These are phyloP conservation scores for Tylopilus sp. DNA, from an alignment of 1,284 basidiomycete genomes.

Conservation along the genomic window DNA sequence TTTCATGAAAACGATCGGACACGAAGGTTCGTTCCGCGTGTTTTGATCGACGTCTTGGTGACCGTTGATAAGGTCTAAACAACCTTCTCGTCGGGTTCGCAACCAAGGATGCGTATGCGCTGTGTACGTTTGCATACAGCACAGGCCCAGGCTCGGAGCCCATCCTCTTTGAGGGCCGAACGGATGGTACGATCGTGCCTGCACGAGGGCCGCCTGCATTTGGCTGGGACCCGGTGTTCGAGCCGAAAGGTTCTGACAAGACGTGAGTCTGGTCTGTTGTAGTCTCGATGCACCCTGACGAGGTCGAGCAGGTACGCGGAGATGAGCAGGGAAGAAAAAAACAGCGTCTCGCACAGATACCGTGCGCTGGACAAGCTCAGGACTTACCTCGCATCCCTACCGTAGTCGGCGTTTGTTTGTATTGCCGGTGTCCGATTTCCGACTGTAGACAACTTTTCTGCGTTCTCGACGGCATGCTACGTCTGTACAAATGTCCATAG, in stretches of 20 bases:
- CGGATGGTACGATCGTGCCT: slow-evolving; percentile 84
- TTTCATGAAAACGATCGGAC: slow-evolving; percentile 78
- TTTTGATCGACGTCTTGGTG: slow-evolving; percentile 27
- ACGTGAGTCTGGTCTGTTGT: slow-evolving; percentile 53
- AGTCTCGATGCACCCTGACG: slow-evolving; percentile 8
- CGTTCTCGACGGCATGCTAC: too few relatives aligned
- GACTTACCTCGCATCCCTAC: slow-evolving; percentile 47
- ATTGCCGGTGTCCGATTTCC: slow-evolving; percentile 27
- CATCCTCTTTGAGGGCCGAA: slow-evolving; percentile 89
- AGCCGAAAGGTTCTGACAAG: slow-evolving; percentile 69
- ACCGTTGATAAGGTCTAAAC: slow-evolving; percentile 63
- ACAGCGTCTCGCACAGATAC: slow-evolving; percentile 86
- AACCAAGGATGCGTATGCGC: slow-evolving; percentile 78
- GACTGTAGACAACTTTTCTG: slow-evolving; percentile 13
- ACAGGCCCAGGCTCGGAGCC: slow-evolving; percentile 77
- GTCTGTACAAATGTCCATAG: slow-evolving; percentile 14
- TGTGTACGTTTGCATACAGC: slow-evolving; percentile 96
- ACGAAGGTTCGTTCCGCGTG: slow-evolving; percentile 43
- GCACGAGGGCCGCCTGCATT: slow-evolving; percentile 75
- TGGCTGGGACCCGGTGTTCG: slow-evolving; percentile 92
- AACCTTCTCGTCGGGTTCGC: slow-evolving; percentile 82
- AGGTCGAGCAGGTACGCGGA: slow-evolving; percentile 79
- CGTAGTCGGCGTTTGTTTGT: slow-evolving; percentile 11
- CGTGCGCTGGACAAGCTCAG: slow-evolving; percentile 83
- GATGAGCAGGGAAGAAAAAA: slow-evolving; percentile 85